Conservation (phyloP, 306 rosid genomes). For the Cicer bijugum region DNA sequence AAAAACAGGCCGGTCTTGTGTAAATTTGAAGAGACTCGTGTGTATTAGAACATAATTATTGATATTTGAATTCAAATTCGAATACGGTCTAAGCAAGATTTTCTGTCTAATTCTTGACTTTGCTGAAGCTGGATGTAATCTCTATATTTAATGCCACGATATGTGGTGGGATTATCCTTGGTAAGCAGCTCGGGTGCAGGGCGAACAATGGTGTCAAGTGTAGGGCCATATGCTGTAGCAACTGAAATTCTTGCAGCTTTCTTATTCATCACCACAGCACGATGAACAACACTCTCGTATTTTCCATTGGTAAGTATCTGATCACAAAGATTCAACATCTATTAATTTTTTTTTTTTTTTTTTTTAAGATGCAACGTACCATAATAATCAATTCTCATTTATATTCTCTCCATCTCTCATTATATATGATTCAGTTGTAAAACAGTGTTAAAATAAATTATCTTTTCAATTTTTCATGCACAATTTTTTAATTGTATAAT, state of each 20-base stretch:
- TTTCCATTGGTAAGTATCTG: slow-evolving; percentile 63
- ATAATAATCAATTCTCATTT: no score
- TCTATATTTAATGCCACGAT: slow-evolving; percentile 51
- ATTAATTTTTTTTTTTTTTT: background rate
- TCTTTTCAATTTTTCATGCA: no score
- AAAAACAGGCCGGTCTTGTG: no score
- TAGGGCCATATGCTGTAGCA: slow-evolving; percentile 61
- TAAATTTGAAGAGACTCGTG: no score
- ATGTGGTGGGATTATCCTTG: slow-evolving; percentile 35
- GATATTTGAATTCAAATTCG: slow-evolving; percentile 36
- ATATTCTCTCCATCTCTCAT: no score
- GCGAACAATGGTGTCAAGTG: slow-evolving; percentile 47
- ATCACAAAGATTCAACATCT: background rate
- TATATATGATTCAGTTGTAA: no score
- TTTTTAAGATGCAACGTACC: background rate
- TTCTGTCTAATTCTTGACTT: slow-evolving; percentile 41
- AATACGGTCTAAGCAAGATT: slow-evolving; percentile 54
- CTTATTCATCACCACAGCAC: slow-evolving; percentile 59
- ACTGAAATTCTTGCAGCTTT: slow-evolving; percentile 55
- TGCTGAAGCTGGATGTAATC: slow-evolving; percentile 57
- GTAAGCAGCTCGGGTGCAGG: slow-evolving; percentile 49
- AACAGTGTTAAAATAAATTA: no score
- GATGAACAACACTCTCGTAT: slow-evolving; percentile 69
- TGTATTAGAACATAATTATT: no score
- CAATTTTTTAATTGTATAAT: no score